Base-by-base conservation (phyloP, 768 basidiomycete genomes). In the Lanmaoa rubissima region DNA sequence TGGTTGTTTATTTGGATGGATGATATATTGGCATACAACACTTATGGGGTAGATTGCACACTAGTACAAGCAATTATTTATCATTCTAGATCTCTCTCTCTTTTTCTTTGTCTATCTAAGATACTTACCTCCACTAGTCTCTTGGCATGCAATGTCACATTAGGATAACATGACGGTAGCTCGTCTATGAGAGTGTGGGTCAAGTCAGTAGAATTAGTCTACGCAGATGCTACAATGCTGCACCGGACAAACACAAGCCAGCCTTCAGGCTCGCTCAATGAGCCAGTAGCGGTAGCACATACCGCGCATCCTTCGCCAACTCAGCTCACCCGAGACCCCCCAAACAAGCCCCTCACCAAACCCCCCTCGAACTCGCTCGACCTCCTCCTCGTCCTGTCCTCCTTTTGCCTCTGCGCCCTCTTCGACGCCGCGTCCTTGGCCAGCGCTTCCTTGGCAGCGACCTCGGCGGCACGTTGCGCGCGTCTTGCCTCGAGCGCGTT, bases 281-380 rank as follows among this genome's bases (percentile, higher is more conserved):
- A 4, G 8, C 17, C 2, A 12, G 24, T 4, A 28, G 28, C 6
- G 6, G 28, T 28, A 24, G 21, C 21, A 28, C 48, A 9, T 19
- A 31, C 49, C 49, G 39, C 32, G 10, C 24, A 26, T 24, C 21
- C 21, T 24, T 24, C 21, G 8, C 9, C 16, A 21, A 21, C 7
- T 32, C n/a, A 32, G n/a, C 48, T 49, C 51, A 49, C 11, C 41
- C 36, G 35, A 38, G 62, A 47, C 26, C 24, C 24, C 10, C 61
- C 66, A 46, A 67, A 69, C 31, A 67, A 24, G 3, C 67, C 66
- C 42, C 11, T 59, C 21, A 58, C 58, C 36, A 69, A 46, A 3
- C 54, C 53, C 0, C 45, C 58, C 38, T 69, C 51, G 6, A 46
- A 26, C 8, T 50, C 49, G 5, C 35, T 46, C 17, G 42, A 28